Evolutionary conservation across 805 yeast species (phyloP), one percentile per base, ranked within the genome.

Genomic region (Myxozyma vanderwaltii): DNA sequence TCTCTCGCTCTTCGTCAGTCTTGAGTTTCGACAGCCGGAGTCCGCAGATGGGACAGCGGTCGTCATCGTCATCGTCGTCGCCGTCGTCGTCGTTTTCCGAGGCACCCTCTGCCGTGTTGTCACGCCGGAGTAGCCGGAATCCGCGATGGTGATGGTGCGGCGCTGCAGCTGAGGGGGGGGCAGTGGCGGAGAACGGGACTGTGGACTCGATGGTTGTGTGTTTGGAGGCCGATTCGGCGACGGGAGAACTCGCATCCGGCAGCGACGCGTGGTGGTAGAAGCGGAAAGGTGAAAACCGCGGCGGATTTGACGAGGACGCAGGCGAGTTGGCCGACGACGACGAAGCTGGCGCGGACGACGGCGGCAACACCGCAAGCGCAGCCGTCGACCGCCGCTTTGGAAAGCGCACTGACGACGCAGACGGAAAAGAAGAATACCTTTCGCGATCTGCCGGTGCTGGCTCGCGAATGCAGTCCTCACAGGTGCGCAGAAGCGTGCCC

Each of bases 381-480:
- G 52, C 24, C 23, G 40, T 19, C 12, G 39, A 26, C 2, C 19
- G 33, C 23, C 35, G 36, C 17, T 24, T 12, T 5, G 48, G 21
- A 27, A 8, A 23, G 19, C 41, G 35, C 13, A 43, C 13, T 6
- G 51, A 35, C 8, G 21, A 26, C 21, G 58, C 17, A 31, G 61
- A 33, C 43, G 56, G 56, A 21, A 52, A 52, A 4, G 56, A 52
- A 26, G 55, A 51, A 48, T 51, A 51, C 2, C 7, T 48, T 21
- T 35, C 54, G 27, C 39, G 40, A 29, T 40, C 19, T 17, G 38
- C 23, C 6, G 46, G 12, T 7, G 63, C 40, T 44, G 87, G 74
- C 69, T 86, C 92, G 7, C 79, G 83, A 24, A 78, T 83, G 71
- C 96, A 89, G 31, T 76, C 79, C 66, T 85, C 86, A 68, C 96